phyloP scores from a whole-genome alignment of 176 grass and related monocot genomes.

The Tillandsia leiboldiana region DNA sequence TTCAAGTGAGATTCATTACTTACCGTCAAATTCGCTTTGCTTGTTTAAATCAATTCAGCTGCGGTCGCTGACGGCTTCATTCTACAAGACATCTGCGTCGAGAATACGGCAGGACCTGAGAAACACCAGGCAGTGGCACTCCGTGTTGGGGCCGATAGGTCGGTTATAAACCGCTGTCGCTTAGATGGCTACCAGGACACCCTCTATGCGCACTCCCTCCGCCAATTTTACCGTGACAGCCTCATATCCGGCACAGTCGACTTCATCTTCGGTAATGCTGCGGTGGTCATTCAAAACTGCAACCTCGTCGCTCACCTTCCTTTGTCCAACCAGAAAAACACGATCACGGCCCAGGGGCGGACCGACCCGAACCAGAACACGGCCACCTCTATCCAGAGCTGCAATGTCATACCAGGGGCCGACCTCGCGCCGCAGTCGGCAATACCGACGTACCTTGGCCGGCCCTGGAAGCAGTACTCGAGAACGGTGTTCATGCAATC shows the following conservation, averaged over 20 bases:
- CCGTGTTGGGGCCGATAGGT: constrained; percentile 47
- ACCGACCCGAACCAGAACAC: constrained; percentile 64
- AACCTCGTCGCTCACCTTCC: constrained; percentile 36
- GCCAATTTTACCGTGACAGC: constrained; percentile 45
- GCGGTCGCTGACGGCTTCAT: constrained; percentile 45
- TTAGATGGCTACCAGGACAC: constrained; percentile 35
- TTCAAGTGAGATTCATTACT: too few relatives aligned
- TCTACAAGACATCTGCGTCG: constrained; percentile 38
- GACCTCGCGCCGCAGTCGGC: constrained; percentile 27
- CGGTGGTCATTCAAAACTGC: constrained; percentile 37
- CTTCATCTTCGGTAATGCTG: constrained; percentile 61
- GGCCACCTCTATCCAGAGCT: constrained; percentile 41
- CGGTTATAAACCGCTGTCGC: constrained; percentile 38
- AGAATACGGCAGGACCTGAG: constrained; percentile 42
- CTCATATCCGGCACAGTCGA: constrained; percentile 55
- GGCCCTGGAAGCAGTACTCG: constrained; percentile 64
- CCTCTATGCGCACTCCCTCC: constrained; percentile 42
- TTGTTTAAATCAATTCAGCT: constrained; percentile 26
- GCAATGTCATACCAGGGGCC: constrained; percentile 33
- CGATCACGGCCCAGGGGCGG: constrained; percentile 56
- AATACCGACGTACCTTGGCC: constrained; percentile 37
- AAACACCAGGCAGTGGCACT: constrained; percentile 62
- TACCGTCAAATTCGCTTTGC: too few relatives aligned
- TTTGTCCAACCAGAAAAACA: constrained; percentile 34
- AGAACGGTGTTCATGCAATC: constrained; percentile 46